Base-by-base conservation (phyloP, 169 alveolate genomes). In the Plasmodium gonderi region DNA sequence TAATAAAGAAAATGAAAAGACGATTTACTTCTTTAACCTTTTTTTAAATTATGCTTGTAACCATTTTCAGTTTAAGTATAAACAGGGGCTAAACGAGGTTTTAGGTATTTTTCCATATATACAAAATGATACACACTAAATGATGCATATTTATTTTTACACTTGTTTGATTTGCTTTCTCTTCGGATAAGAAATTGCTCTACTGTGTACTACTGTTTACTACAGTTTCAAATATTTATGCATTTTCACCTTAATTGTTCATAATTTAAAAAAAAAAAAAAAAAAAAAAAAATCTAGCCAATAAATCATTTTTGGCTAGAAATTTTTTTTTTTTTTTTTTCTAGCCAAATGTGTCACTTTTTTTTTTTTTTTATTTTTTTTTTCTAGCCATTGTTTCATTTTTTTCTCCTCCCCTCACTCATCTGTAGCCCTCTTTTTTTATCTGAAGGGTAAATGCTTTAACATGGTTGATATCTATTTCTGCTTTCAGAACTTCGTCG, bases 11-110 rank as follows among this genome's bases (percentile, higher is more conserved):
- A 77, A 80, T 36, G 78, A 92, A 78, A 77, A 76, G 78, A 75
- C 85, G 20, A 75, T 85, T 31, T 85, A 75, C 67, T 85, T 85
- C 68, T 85, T 85, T 85, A 85, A 85, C 67, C 64, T 85, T 36
- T 91, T 95, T 67, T 90, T 95, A 82, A 95, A 95, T 3, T 90
- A 68, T 72, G 95, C 94, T 76, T 95, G 97, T 91, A 92, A 90
- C 47, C 38, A 91, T 17, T 90, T 78, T 20, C 92, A 77, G 36
- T 47, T 95, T 49, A 90, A 91, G 83, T 95, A 95, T 91, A 95
- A 95, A 47, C 97, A 95, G 74, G 97, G 97, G 80, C 93, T 95
- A 76, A 95, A 95, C 77, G 97, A 95, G 47, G 91, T 95, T 69
- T 72, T 95, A 38, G 97, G 97, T 95, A 72, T 38, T 23, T 72